Evolutionary conservation across 2,329 filamentous ascomycete genomes (phyloP).

Genomic region (Hypoxylon rubiginosum): DNA sequence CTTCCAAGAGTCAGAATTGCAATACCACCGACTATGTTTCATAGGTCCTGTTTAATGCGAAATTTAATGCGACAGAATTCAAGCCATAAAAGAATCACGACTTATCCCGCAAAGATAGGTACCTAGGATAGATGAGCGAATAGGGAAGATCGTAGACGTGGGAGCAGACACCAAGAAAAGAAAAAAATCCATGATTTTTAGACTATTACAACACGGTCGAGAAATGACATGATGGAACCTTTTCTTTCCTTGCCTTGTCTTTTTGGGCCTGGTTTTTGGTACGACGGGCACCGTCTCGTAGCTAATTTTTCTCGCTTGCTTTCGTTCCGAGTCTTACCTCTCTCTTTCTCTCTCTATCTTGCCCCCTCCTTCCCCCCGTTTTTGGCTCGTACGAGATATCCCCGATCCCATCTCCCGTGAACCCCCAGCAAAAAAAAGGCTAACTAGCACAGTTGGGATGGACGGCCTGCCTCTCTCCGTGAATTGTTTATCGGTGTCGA

Average conservation of each 20-base stretch:
- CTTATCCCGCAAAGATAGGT: too few relatives aligned
- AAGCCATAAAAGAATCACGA: too few relatives aligned
- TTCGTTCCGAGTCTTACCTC: not conserved
- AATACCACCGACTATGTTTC: too few relatives aligned
- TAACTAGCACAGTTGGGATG: constrained; percentile 2
- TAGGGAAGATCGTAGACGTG: too few relatives aligned
- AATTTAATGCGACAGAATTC: too few relatives aligned
- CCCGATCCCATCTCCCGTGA: not conserved
- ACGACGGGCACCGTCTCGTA: not conserved
- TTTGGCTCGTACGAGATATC: constrained; percentile 6
- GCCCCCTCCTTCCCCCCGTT: not conserved
- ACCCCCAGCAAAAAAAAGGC: not conserved
- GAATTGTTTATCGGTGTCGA: not conserved
- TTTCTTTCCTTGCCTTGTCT: constrained; percentile 21
- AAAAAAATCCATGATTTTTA: constrained; percentile 48
- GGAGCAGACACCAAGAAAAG: constrained; percentile 36
- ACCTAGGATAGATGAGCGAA: too few relatives aligned
- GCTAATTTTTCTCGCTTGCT: not conserved
- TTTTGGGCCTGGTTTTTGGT: not conserved
- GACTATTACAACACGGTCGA: constrained; percentile 50
- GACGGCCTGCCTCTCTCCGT: not conserved
- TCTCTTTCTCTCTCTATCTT: not conserved
- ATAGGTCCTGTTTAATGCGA: too few relatives aligned
- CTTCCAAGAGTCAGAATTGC: too few relatives aligned
- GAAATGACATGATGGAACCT: constrained; percentile 43